Evolutionary conservation across 345 rosid genomes (phyloP), one percentile per base, ranked within the genome.

Genomic region (Citrus unshiu): DNA sequence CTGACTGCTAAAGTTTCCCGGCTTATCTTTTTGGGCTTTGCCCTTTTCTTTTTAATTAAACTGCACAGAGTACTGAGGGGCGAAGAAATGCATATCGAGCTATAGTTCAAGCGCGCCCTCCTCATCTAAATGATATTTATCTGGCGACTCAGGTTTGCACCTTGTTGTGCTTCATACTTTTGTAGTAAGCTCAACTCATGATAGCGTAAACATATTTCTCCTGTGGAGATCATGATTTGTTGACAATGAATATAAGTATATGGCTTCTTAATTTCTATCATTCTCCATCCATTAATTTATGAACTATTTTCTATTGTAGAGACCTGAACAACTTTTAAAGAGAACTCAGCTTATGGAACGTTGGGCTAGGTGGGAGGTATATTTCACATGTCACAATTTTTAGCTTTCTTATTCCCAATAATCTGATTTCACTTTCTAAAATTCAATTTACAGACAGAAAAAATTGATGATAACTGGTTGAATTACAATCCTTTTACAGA

Each of bases 351-450:
- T 96, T 68, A 96, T 89, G 98, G 99, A 96, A 86, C 95, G 95
- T 68, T 96, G 99, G 99, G 98, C 98, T 78, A 93, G 98, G 84
- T 91, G 97, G 94, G 99, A 96, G 99, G 99, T 96, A 91, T 77
- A 75, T 65, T 77, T 75, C 19, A 72, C 30, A 37, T 5, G 35
- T 77, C 69, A 32, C 67, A 63, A 76, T 57, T 66, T 40, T 35
- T 10, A 34, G 0, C 21, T 34, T 35, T 19, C 37, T 7, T 66
- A 22, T 64, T 40, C 4, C 6, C 24, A 29, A 37, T 76, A 5
- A 54, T 14, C 12, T 40, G 2, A 68, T 64, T 74, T 82, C 27
- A 27, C 75, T 25, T 60, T 77, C 35, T 4, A 25, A 77, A 72
- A 79, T 74, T 63, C 69, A 79, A 40, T 62, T 43, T 81, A 25